phyloP scores from a whole-genome alignment of 768 basidiomycete genomes.

The Auricularia cornea region DNA sequence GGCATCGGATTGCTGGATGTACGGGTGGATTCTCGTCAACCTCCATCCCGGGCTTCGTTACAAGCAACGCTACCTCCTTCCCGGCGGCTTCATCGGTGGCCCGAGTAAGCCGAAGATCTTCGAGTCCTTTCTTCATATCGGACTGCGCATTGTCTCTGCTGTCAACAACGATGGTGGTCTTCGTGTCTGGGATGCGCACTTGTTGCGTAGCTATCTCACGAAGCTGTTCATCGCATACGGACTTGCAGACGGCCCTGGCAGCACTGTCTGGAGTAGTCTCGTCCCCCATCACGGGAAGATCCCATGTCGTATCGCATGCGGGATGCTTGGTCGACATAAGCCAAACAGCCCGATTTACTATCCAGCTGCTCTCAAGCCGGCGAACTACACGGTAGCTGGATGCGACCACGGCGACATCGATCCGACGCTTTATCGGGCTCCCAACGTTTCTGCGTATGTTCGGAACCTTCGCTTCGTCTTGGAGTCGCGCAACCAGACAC shows the following conservation, averaged over 20 bases:
- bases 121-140: conserved; percentile 25
- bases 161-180: conserved; percentile 19
- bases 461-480: neutral
- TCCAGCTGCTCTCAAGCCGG: conserved; percentile 1
- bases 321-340: conserved; percentile 1
- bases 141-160: conserved; percentile 21
- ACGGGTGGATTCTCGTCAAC: conserved; percentile 31
- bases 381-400: neutral
- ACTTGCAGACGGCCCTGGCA: conserved; percentile 4
- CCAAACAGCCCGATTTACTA: neutral
- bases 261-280: neutral
- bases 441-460: neutral
- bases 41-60: conserved; percentile 22
- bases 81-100: conserved; percentile 18
- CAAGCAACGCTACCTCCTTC: conserved; percentile 23
- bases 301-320: neutral
- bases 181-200: conserved; percentile 19
- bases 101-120: conserved; percentile 23
- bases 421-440: neutral
- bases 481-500: neutral
- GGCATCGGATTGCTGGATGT: conserved; percentile 35
- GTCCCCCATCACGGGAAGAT: neutral
- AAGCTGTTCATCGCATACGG: neutral
- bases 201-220: neutral
- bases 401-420: conserved; percentile 1